Percentiles rank a stretch among this genome's conserved stretches.
Conservation (phyloP, 768 basidiomycete species). For the Naganishia vaughanmartiniae region DNA sequence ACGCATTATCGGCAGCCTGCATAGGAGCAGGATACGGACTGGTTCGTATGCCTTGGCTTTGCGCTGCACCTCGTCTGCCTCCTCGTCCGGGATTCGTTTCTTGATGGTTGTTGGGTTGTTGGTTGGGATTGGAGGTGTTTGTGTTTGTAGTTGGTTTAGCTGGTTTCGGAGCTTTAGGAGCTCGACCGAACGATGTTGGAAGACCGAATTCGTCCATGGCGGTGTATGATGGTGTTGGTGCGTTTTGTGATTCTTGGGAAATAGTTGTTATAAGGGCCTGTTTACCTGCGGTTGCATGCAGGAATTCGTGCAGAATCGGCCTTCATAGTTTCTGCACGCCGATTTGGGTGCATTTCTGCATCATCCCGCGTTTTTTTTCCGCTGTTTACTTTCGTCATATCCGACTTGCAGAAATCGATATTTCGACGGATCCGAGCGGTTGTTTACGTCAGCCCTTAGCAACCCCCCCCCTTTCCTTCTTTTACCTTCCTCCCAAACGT, state of each 20-base stretch:
- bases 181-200: constrained; percentile 14
- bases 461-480: no score
- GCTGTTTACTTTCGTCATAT: no score
- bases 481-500: no score
- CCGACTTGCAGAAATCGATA: no score
- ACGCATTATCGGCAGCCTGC: background rate
- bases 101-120: background rate
- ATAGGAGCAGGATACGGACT: constrained; percentile 4
- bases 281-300: no score
- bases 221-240: background rate
- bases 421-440: no score
- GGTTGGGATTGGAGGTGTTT: background rate
- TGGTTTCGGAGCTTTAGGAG: background rate
- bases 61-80: background rate
- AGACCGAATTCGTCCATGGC: constrained; percentile 16
- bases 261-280: no score
- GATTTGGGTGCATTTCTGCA: no score
- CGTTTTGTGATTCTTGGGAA: background rate
- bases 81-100: background rate
- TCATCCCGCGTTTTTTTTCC: no score
- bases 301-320: no score
- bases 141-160: background rate
- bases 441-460: no score
- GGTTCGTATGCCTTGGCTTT: background rate
- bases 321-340: no score